Conservation (phyloP, 2,329 filamentous ascomycete species). For the Dactylellina cionopaga region DNA sequence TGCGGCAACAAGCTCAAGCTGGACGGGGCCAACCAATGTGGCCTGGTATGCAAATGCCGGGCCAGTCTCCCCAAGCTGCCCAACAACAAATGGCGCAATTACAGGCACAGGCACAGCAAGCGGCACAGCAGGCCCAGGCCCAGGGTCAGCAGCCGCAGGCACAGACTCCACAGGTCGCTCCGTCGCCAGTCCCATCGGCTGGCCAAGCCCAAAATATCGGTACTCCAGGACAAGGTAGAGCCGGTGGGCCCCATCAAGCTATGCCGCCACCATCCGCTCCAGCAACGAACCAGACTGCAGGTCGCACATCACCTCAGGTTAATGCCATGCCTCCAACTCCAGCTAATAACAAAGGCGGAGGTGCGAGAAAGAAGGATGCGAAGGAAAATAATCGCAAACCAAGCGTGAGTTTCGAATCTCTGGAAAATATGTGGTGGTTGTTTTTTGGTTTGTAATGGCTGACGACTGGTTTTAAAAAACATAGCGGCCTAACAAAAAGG, state of each 20-base stretch:
- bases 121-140: conserved; percentile 61
- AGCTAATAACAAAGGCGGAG: conserved; percentile 75
- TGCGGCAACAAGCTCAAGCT: conserved; percentile 54
- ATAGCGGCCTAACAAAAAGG: conserved; percentile 70
- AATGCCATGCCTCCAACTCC: conserved; percentile 77
- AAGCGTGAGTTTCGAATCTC: conserved; percentile 60
- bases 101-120: conserved; percentile 61
- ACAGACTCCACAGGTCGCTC: conserved; percentile 58
- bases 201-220: conserved; percentile 57
- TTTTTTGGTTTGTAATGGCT: too few species aligned
- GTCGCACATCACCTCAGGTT: conserved; percentile 72
- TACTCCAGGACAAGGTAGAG: conserved; percentile 69
- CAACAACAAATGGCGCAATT: conserved; percentile 57
- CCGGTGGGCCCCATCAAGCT: conserved; percentile 76
- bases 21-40: conserved; percentile 55
- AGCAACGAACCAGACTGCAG: conserved; percentile 65
- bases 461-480: neutral
- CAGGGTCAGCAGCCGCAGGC: conserved; percentile 61
- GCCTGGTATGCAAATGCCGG: conserved; percentile 46
- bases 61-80: conserved; percentile 60
- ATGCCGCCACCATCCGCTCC: conserved; percentile 76
- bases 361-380: conserved; percentile 79
- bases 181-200: conserved; percentile 62
- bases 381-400: conserved; percentile 75
- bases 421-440: conserved; percentile 57